Conservation (phyloP, 306 rosid genomes). For the Hippophae rhamnoides region DNA sequence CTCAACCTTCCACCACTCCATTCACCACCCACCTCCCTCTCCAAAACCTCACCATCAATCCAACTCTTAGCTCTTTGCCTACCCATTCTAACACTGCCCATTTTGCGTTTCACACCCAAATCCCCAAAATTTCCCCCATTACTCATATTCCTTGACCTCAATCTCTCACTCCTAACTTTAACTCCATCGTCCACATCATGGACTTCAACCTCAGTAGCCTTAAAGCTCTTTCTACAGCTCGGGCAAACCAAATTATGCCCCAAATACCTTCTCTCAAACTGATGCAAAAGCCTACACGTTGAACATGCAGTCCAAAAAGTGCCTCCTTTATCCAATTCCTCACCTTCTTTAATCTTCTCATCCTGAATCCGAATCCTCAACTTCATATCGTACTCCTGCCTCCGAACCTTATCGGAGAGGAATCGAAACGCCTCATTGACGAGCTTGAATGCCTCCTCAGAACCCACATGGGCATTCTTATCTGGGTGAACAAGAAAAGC, state of each 20-base stretch:
- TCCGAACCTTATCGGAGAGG: slow-evolving; percentile 46
- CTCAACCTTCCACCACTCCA: slow-evolving; percentile 34
- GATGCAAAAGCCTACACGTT: slow-evolving; percentile 64
- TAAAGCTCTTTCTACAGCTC: slow-evolving; percentile 58
- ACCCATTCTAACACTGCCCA: slow-evolving; percentile 2
- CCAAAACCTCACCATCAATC: slow-evolving; percentile 12
- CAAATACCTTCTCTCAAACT: slow-evolving; percentile 67
- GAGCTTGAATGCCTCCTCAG: slow-evolving; percentile 74
- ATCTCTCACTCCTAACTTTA: slow-evolving; percentile 32
- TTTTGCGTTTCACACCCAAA: slow-evolving; percentile 8
- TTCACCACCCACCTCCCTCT: slow-evolving; percentile 10
- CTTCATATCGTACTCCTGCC: slow-evolving; percentile 56
- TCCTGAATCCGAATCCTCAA: slow-evolving; percentile 54
- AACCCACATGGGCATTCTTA: slow-evolving; percentile 42
- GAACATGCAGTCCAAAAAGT: slow-evolving; percentile 82
- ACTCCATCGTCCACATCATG: slow-evolving; percentile 21
- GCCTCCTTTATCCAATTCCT: slow-evolving; percentile 9
- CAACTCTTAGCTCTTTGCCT: slow-evolving; percentile 17
- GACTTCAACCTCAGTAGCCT: slow-evolving; percentile 46
- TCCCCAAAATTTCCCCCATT: slow-evolving; percentile 5
- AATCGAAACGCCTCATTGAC: slow-evolving; percentile 52
- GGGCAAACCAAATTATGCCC: slow-evolving; percentile 64
- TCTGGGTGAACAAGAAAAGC: slow-evolving; percentile 63
- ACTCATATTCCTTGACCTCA: slow-evolving; percentile 10
- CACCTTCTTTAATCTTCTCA: slow-evolving; percentile 23